phyloP scores from a whole-genome alignment of 352 stramenopile genomes.

The Paralagenidium karlingii region DNA sequence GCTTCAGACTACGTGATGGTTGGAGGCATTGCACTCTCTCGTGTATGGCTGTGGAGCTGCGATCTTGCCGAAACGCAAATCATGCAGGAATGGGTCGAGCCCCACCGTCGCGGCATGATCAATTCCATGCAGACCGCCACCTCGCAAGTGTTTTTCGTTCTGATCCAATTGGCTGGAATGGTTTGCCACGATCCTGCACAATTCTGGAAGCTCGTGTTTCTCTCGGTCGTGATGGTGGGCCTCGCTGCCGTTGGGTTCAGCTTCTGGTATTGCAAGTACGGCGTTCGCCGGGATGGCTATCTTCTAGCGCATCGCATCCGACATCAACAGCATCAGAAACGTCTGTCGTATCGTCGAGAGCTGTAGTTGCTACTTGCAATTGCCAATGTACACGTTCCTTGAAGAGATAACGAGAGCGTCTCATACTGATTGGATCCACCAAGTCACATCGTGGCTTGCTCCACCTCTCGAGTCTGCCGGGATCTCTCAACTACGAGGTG shows the following conservation, averaged over 20 bases:
- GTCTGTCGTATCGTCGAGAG: too few species aligned
- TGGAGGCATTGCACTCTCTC: constrained; percentile 26
- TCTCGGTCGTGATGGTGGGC: constrained; percentile 31
- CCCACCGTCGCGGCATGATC: constrained; percentile 29
- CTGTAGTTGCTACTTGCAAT: too few species aligned
- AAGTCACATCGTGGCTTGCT: too few species aligned
- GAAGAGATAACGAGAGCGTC: too few species aligned
- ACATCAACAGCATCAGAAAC: too few species aligned
- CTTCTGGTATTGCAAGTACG: constrained; percentile 35
- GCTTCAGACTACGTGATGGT: constrained; percentile 47
- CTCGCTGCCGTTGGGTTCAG: constrained; percentile 35
- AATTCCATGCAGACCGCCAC: constrained; percentile 53
- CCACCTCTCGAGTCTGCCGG: too few species aligned
- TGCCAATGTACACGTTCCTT: too few species aligned
- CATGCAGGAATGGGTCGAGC: constrained; percentile 59
- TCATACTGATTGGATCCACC: not conserved
- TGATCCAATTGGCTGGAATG: constrained; percentile 32
- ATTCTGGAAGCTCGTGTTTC: constrained; percentile 40
- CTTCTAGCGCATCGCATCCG: too few species aligned
- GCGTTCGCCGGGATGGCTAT: constrained; percentile 11
- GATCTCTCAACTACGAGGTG: too few species aligned
- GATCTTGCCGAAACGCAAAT: constrained; percentile 56
- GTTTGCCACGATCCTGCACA: constrained; percentile 33
- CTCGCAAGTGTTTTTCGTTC: constrained; percentile 50
- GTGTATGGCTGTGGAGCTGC: constrained; percentile 36